Conservation (phyloP, 2,329 filamentous ascomycete species). For the Exophiala sp. region DNA sequence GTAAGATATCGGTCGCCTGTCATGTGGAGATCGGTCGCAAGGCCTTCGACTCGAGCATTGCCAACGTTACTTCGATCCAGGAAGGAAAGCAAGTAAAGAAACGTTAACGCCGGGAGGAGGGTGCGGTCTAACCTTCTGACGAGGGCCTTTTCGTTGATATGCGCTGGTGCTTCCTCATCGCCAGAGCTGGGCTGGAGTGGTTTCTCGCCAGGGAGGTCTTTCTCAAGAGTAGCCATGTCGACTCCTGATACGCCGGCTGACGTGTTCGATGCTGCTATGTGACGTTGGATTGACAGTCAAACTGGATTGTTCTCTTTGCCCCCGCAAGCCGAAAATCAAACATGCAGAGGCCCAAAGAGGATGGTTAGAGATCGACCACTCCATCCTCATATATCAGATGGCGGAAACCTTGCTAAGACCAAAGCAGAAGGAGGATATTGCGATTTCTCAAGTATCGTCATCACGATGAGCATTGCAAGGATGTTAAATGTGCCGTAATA, state of each 20-base stretch:
- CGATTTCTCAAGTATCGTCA: background rate
- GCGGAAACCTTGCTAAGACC: background rate
- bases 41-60: conserved; percentile 39
- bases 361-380: background rate
- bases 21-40: conserved; percentile 37
- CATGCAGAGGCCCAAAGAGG: no score
- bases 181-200: background rate
- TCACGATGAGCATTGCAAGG: background rate
- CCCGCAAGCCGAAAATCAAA: no score
- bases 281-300: background rate
- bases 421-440: background rate
- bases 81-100: conserved; percentile 45
- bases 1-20: conserved; percentile 19
- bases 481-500: background rate
- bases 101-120: conserved; percentile 42
- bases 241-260: background rate
- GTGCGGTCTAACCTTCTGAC: conserved; percentile 44
- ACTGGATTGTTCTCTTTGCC: background rate
- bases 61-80: conserved; percentile 45
- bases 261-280: background rate
- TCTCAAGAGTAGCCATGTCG: conserved; percentile 2
- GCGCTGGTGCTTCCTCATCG: background rate
- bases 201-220: background rate
- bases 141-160: conserved; percentile 37
- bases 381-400: background rate